Evolutionary conservation across 1,284 basidiomycete species (phyloP), one percentile per base, ranked within the genome.

Genomic region (Pseudozyma pruni): DNA sequence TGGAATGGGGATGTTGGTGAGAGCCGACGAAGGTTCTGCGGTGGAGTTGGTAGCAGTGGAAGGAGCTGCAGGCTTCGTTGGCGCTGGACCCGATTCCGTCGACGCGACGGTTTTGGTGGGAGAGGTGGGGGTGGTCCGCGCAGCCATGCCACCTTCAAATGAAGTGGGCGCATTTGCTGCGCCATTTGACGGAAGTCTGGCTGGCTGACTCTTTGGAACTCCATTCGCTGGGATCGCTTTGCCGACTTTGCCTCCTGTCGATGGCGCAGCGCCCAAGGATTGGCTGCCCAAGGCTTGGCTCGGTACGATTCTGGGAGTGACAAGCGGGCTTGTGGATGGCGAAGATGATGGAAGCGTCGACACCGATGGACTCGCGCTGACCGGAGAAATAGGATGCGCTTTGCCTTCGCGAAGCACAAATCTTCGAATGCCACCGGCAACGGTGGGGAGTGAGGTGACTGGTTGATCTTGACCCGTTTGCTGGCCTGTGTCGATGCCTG

Each of bases 381-480:
- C 13, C 17, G 55, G 42, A 14, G 50, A 31, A 19, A 46, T 42
- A 3, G 51, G 46, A 9, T 33, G 37, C 19, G 13, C 38, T 19
- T 49, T 41, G 20, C 55, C 51, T 29, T 19, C 33, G 9, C 62
- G 50, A 14, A 58, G 42, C 19, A 58, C 46, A 35, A 57, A 68
- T 14, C 54, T 52, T 14, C 55, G 39, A 46, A 64, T 58, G 8
- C 62, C 62, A 27, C 41, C 45, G n/a, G 51, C 51, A 23, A 58
- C 51, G 14, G 62, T 54, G 13, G 47, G 55, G 9, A 16, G 14
- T 22, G 38, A 42, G 11, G 10, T 9, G n/a, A 8, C 3, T 7
- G 22, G 22, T 9, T 33, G 10, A 2, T 31, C 46, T 7, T 20
- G 5, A 22, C 13, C 20, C 8, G 13, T n/a, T 22, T 32, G 34